Evolutionary conservation across 805 yeast genomes (phyloP), one percentile per base, ranked within the genome.

Genomic region (Tetrapisispora pingtungensis): DNA sequence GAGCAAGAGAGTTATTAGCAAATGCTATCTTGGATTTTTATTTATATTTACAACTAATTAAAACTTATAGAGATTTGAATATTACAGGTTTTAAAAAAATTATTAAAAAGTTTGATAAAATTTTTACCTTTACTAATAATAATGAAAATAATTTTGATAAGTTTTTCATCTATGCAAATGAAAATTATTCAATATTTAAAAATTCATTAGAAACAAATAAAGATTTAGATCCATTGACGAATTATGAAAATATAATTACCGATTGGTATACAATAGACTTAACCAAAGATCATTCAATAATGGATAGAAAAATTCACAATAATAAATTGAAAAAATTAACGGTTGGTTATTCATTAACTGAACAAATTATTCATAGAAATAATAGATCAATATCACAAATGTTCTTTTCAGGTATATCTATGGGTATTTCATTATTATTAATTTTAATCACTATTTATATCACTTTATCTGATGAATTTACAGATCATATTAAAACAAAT

Each of bases 51-150:
- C 65, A 61, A 47, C 46, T 62, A 45, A 54, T 61, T 24, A 62
- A 60, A 40, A 56, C 61, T 15, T 93, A 80, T 61, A 72, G 85
- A 51, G 69, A 80, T 40, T 63, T 89, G 53, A 93, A 93, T 63
- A 72, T 88, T 27, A 88, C 95, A 0, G 98, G 94, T 0, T 78
- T 89, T 55, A 74, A 96, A 42, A 93, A 93, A 56, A 80, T 93
- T 55, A 71, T 87, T 46, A 93, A 93, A 58, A 93, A 93, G 61
- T 89, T 78, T 59, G 98, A 93, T 64, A 93, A 93, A 56, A 51
- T 56, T 4, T 54, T 59, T 39, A 5, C 4, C 5, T 37, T 37
- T 28, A 15, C 30, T 15, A 27, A 36, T 26, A 37, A n/a, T 18
- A 45, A 52, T 27, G 57, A 64, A 1, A 45, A 46, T 8, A 64